Evolutionary conservation across 2,329 filamentous ascomycete species (phyloP).

Genomic region (Orbilia brochopaga): DNA sequence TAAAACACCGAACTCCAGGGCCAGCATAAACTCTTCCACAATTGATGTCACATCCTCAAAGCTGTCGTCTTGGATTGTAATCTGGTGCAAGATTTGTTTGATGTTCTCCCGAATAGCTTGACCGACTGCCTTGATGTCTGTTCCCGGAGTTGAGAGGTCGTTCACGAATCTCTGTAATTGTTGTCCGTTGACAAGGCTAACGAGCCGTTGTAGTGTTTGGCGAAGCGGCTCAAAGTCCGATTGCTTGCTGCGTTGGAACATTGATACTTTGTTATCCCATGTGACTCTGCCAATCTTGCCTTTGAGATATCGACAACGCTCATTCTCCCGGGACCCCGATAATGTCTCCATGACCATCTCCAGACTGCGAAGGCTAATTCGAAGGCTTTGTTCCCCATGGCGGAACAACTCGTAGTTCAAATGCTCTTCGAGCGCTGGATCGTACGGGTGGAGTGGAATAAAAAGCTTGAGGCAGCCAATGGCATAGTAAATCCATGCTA

Average conservation of each 20-base stretch:
- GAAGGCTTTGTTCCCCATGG: conserved; percentile 23
- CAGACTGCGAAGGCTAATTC: conserved; percentile 24
- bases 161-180: conserved; percentile 34
- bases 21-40: conserved; percentile 33
- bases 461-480: conserved; percentile 77
- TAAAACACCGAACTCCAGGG: conserved; percentile 33
- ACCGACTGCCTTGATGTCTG: conserved; percentile 16
- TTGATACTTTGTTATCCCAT: conserved; percentile 30
- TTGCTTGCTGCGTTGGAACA: conserved; percentile 30
- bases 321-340: conserved; percentile 23
- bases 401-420: conserved; percentile 24
- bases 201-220: conserved; percentile 28
- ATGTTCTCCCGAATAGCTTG: conserved; percentile 37
- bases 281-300: conserved; percentile 19
- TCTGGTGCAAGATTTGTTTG: conserved; percentile 36
- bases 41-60: conserved; percentile 41
- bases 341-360: conserved; percentile 27
- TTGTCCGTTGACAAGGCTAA: conserved; percentile 29
- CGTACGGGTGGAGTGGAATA: conserved; percentile 83
- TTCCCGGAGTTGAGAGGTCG: conserved; percentile 10
- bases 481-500: conserved; percentile 78
- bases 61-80: conserved; percentile 31
- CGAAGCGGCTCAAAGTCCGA: conserved; percentile 34
- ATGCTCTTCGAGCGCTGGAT: conserved; percentile 66
- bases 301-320: conserved; percentile 15